A percentile compares a stretch with the other conserved stretches of the same genome.
These are phyloP conservation scores for Saccharomyces hybrid DNA, from an alignment of 1,139 yeast species.

Conservation along the genomic window DNA sequence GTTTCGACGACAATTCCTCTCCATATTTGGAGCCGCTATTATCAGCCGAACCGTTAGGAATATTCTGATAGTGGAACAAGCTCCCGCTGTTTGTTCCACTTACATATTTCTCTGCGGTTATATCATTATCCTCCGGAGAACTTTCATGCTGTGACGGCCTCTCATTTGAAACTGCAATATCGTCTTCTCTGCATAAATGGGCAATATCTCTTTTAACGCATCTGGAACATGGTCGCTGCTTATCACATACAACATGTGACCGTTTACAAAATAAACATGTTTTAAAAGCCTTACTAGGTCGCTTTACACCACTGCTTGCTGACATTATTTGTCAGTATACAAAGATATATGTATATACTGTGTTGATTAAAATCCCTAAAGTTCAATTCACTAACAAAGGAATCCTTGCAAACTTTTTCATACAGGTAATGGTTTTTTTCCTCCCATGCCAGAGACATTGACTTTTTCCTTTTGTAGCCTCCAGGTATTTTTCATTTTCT, in stretches of 20 bases:
- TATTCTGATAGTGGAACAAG: neutral
- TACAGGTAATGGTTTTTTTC: neutral
- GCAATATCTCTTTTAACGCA: constrained; percentile 86
- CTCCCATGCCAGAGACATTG: neutral
- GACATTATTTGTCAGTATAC: constrained; percentile 1
- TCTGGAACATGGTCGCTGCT: constrained; percentile 75
- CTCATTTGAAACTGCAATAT: constrained; percentile 1
- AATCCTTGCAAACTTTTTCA: neutral
- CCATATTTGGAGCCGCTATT: neutral
- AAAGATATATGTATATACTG: neutral
- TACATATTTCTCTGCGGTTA: neutral
- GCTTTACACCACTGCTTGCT: constrained; percentile 4
- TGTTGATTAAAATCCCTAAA: neutral
- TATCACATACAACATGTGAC: constrained; percentile 93
- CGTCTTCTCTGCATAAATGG: constrained; percentile 78
- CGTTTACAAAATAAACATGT: constrained; percentile 92
- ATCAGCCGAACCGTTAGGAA: neutral
- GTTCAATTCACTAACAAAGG: neutral
- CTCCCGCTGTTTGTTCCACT: neutral
- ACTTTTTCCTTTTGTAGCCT: neutral
- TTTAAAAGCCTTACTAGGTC: constrained; percentile 16
- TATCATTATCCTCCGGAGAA: neutral
- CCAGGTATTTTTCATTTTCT: neutral
- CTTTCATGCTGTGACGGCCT: neutral
- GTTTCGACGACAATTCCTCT: neutral